Conservation (phyloP, 495 filamentous ascomycete genomes). For the Podospora pseudocomata region DNA sequence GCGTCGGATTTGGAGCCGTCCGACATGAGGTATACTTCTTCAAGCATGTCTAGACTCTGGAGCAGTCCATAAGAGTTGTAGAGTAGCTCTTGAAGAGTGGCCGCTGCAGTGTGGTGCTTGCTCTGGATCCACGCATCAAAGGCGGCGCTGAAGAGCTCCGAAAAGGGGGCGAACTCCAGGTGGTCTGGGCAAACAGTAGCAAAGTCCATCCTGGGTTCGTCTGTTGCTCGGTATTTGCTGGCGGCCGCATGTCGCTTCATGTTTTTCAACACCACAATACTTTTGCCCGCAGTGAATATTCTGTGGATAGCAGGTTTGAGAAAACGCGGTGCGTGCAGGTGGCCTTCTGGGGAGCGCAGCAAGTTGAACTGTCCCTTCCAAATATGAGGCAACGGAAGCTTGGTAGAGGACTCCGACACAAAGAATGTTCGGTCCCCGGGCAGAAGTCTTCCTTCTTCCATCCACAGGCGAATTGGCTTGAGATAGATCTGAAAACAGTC, state of each 20-base stretch:
- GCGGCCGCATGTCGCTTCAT: constrained; percentile 44
- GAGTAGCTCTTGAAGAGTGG: constrained; percentile 60
- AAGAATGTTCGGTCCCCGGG: constrained; percentile 66
- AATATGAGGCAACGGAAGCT: constrained; percentile 58
- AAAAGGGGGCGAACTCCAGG: constrained; percentile 61
- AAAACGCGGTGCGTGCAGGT: constrained; percentile 67
- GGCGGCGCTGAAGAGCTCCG: constrained; percentile 63
- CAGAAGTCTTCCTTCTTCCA: constrained; percentile 72
- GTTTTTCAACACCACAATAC: constrained; percentile 72
- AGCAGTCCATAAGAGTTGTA: constrained; percentile 67
- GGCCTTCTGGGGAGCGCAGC: constrained; percentile 49
- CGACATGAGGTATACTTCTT: constrained; percentile 66
- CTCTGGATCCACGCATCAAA: constrained; percentile 70
- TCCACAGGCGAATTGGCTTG: constrained; percentile 75
- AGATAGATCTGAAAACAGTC: constrained; percentile 81
- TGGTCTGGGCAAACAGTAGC: constrained; percentile 49
- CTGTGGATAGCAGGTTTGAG: constrained; percentile 61
- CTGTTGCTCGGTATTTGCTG: constrained; percentile 17
- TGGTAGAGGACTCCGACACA: constrained; percentile 54
- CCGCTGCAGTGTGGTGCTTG: constrained; percentile 65
- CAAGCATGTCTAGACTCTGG: constrained; percentile 61
- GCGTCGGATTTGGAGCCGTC: constrained; percentile 61
- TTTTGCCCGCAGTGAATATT: constrained; percentile 85
- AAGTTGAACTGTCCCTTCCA: constrained; percentile 77
- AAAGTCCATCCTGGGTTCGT: constrained; percentile 50